phyloP scores from a whole-genome alignment of 148 eudicot genomes.

The Chenopodium album region DNA sequence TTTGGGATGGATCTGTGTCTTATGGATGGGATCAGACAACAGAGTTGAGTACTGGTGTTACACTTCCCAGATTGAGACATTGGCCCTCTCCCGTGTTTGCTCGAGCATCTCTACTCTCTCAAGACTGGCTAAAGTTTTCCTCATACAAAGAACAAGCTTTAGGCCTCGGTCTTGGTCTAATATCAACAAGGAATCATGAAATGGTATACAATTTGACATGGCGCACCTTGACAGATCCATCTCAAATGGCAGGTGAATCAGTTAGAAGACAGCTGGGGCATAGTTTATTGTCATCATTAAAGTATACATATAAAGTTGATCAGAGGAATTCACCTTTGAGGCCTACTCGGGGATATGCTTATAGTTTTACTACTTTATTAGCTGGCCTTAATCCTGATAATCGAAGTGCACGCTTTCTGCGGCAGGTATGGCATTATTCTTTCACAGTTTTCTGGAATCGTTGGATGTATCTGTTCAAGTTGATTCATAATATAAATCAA shows the following conservation, averaged over 20 bases:
- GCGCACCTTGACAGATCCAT: slow-evolving; percentile 89
- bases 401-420: slow-evolving; percentile 68
- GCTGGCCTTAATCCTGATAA: slow-evolving; percentile 85
- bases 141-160: slow-evolving; percentile 75
- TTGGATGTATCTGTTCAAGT: background rate
- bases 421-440: slow-evolving; percentile 60
- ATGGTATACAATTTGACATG: slow-evolving; percentile 73
- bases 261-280: slow-evolving; percentile 97
- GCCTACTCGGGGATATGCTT: slow-evolving; percentile 92
- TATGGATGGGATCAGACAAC: slow-evolving; percentile 88
- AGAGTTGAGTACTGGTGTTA: slow-evolving; percentile 76
- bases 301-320: slow-evolving; percentile 80
- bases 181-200: slow-evolving; percentile 69
- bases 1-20: slow-evolving; percentile 78
- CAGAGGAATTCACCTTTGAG: slow-evolving; percentile 72
- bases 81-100: slow-evolving; percentile 63
- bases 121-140: slow-evolving; percentile 87
- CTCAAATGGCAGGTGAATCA: slow-evolving; percentile 73
- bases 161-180: slow-evolving; percentile 73
- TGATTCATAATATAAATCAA: background rate
- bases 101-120: slow-evolving; percentile 76
- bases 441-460: background rate
- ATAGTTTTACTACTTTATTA: slow-evolving; percentile 64
- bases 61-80: slow-evolving; percentile 61
- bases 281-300: slow-evolving; percentile 70